Evolutionary conservation across 2,329 filamentous ascomycete species (phyloP), one percentile per base, ranked within the genome.

Genomic region (Exutisphaerella laricina): DNA sequence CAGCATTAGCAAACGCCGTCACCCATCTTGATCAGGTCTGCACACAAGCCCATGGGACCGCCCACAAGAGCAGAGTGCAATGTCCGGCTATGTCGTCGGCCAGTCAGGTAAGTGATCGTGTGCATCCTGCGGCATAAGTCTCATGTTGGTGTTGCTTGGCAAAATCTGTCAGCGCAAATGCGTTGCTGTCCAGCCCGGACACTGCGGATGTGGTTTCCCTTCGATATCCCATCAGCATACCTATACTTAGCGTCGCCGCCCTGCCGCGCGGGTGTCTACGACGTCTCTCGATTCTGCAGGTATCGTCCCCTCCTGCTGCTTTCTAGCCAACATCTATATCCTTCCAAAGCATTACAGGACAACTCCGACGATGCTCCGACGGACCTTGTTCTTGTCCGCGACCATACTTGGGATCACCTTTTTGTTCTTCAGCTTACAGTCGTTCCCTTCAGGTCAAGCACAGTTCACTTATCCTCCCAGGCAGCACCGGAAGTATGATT

Each of bases 401-500:
- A 44, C 39, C 4, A 30, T 50, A n/a, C 31, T 48, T n/a, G 36
- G 41, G 10, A 38, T 39, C 23, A 28, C 53, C 29, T 31, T 55
- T 17, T 36, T 57, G 21, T 53, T 46, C 47, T 48, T 52, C 31
- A 46, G 55, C 55, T 56, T 58, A 57, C 51, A 33, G 28, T 53
- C 40, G 29, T 21, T 55, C 18, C 48, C 53, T 40, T 42, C 48
- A 57, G 53, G 45, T 41, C 34, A 49, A 39, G 49, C 54, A 8
- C 34, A 41, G 29, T 46, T 7, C 45, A 46, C 31, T 18, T 18
- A 34, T 34, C 14, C 4, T 17, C 31, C 31, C n/a, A 20, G 14
- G 7, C 49, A 51, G 13, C 38, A 36, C 5, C 34, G 31, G 10
- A 23, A 36, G 23, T 39, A 37, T 32, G 28, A 42, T 23, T 37